Base-by-base conservation (phyloP, 305 asterid species). In the Ilex paraguariensis region DNA sequence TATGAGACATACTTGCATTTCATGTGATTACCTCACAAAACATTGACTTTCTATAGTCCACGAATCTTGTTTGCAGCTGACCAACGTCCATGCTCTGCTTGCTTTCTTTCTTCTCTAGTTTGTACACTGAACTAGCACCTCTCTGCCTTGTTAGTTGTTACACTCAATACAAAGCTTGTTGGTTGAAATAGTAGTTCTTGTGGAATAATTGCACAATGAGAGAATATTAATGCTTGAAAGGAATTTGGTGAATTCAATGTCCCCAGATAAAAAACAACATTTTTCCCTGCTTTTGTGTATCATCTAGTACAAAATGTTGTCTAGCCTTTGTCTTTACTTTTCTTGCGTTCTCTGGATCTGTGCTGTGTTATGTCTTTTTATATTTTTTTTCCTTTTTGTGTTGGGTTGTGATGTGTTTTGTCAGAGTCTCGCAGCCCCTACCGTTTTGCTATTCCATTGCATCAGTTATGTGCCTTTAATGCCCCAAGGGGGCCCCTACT, bases 21-120 rank as follows among this genome's bases (percentile, higher is more conserved):
- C 55, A 36, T 28, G 45, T 50, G 14, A 8, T 75, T 58, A 88
- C 96, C 87, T 84, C 90, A 50, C 75, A 77, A 65, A 79, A 81
- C 54, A 88, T 73, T 65, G 82, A 71, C 46, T 65, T 59, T 31
- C 66, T 51, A 56, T 82, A 84, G 31, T 86, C 92, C 72, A 79
- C 59, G 75, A 79, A 86, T 57, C 75, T 79, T 74, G 84, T 75
- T 73, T 86, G 95, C 87, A 88, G 60, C 71, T 76, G 85, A 64
- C 46, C 68, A 70, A 80, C 78, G 60, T 84, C 92, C 96, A 86
- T 85, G 44, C 28, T 45, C 4, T 2, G 28, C 36, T n/a, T 16
- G 16, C 31, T 53, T 54, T 21, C 48, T 56, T n/a, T 49, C 55
- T 54, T 63, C 50, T n/a, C 44, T 56, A 46, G 42, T 28, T 39